Evolutionary conservation across 768 basidiomycete species (phyloP), one percentile per base, ranked within the genome.

Genomic region (Tulasnella calospora): DNA sequence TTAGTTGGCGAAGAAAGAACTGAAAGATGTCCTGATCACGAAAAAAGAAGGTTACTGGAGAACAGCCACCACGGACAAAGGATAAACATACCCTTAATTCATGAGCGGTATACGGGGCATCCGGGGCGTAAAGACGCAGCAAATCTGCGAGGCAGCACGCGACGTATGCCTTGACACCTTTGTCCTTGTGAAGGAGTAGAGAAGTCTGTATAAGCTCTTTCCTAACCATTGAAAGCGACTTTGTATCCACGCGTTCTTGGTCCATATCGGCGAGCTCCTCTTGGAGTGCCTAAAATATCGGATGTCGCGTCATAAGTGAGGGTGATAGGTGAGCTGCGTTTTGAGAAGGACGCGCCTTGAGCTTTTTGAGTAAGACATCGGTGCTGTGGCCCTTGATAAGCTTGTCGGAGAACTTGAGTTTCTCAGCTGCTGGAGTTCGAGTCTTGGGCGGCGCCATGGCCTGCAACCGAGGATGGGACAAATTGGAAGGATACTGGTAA

Each of bases 101-200:
- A 71, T 88, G 85, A 73, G 92, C 91, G 19, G 92, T 96, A 83
- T 97, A 99, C 17, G 98, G 98, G 33, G 98, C 96, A 84, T 99
- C 95, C 0, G 98, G 98, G 1, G 98, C 98, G 83, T 95, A 98
- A 51, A 99, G 89, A 61, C 95, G 86, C 79, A 99, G 90, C 76
- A 99, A 88, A 84, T 99, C 96, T 1, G 96, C 96, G 47, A 99
- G 88, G 85, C 96, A 99, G 84, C 95, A 97, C 0, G 95, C 95
- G 5, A 93, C 90, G 81, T 93, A 96, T 0, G 96, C 96, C 84
- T 98, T 99, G 81, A 99, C 95, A 35, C 96, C 96, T 61, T 92
- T 89, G 84, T 99, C 98, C 84, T 94, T 98, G 87, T 98, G 96
- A 38, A 98, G 90, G 36, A 99, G 88, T 44, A 99, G 89, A 4